Base-by-base conservation (phyloP, 192 early-diverging fungal genomes). In the Geranomyces variabilis region DNA sequence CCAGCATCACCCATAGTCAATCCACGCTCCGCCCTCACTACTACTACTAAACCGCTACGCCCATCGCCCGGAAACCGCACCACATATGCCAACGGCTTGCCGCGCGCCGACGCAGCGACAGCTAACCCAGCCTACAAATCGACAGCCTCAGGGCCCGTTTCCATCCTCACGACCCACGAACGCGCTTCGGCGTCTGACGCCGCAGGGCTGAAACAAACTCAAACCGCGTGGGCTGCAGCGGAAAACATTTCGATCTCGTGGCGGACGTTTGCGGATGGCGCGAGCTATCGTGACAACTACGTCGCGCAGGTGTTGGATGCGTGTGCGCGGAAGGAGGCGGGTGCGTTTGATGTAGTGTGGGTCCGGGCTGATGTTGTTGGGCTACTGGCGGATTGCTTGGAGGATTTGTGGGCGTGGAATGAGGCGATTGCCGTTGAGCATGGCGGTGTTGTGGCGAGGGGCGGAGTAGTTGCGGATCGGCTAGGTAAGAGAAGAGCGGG, bases 341-440 rank as follows among this genome's bases (percentile, higher is more conserved):
- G 56, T 17, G 44, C 26, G 66, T 82, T 73, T 69, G 81, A 82
- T 63, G 73, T 82, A 13, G 72, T 82, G 8, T 75, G 75, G 71
- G 45, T 79, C 17, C 63, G 75, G 13, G 67, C 72, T 8, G 49
- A 57, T 28, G 44, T 65, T 28, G 57, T 73, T 28, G 81, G 81
- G n/a, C 33, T 49, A 15, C 48, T 82, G 70, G 58, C 61, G 1
- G 75, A 82, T 33, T 82, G 81, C 63, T 71, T 82, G 56, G 28
- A 75, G 58, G 78, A 82, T 63, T 41, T 82, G 44, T 53, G 67
- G 53, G 59, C 43, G n/a, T 82, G 77, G 77, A 71, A 77, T 63
- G 34, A 63, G 46, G 53, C 53, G n/a, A 64, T 71, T 29, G 67
- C 34, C 28, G 45, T 28, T 6, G 77, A 70, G 48, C 79, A 80